Percentiles rank a stretch among this genome's conserved stretches.
Evolutionary conservation across 73 alveolate species (phyloP).

Genomic region (Paramecium sonneborni): DNA sequence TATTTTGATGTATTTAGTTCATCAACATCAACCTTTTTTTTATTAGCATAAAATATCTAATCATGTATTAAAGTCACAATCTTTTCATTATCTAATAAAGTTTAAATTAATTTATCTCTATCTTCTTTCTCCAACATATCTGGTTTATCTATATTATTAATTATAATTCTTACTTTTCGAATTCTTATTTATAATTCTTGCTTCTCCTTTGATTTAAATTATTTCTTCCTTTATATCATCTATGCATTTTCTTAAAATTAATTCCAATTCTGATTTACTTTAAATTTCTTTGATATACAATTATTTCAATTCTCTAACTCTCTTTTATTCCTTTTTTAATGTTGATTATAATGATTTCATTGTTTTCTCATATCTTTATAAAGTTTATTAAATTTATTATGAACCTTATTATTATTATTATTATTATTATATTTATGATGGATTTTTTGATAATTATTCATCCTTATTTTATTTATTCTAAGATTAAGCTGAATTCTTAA

Average conservation of each 20-base stretch:
- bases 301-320: slow-evolving; percentile 69
- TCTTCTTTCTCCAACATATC: slow-evolving; percentile 45
- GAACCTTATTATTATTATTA: not conserved
- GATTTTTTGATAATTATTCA: not conserved
- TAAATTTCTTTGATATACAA: slow-evolving; percentile 79
- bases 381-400: not conserved
- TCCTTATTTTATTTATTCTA: not conserved
- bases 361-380: slow-evolving; percentile 57
- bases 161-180: not conserved
- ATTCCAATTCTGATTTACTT: slow-evolving; percentile 74
- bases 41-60: slow-evolving; percentile 62
- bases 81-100: slow-evolving; percentile 58
- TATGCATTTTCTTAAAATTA: slow-evolving; percentile 73
- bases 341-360: slow-evolving; percentile 39
- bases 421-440: not conserved
- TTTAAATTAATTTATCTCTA: slow-evolving; percentile 59
- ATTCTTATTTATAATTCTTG: slow-evolving; percentile 25
- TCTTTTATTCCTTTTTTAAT: slow-evolving; percentile 69
- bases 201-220: slow-evolving; percentile 46
- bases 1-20: slow-evolving; percentile 3
- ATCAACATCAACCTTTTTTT: slow-evolving; percentile 12
- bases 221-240: slow-evolving; percentile 85
- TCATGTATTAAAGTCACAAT: slow-evolving; percentile 63
- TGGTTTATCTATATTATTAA: not conserved
- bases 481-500: not conserved